These are phyloP conservation scores for Penicillium olsonii DNA, from an alignment of 2,329 filamentous ascomycete species.

Conservation along the genomic window DNA sequence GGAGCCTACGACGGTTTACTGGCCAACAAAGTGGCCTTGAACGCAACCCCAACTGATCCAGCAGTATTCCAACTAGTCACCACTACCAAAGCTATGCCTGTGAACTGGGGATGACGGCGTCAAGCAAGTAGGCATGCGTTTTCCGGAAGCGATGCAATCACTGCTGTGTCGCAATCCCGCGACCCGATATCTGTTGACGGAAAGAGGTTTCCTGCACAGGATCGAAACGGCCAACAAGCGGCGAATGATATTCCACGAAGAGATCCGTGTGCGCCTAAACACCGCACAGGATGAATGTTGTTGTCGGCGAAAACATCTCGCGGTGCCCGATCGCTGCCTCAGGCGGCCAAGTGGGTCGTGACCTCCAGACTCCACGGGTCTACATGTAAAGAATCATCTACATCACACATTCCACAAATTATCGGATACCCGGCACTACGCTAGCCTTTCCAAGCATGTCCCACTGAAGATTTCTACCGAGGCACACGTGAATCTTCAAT, in stretches of 20 bases:
- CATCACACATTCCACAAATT: background rate
- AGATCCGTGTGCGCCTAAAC: background rate
- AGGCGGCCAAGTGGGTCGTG: constrained; percentile 4
- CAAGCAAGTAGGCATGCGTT: background rate
- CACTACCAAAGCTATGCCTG: background rate
- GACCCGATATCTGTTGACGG: background rate
- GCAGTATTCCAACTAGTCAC: background rate
- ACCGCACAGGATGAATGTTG: constrained; percentile 1
- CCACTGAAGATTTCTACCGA: background rate
- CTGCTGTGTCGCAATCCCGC: background rate
- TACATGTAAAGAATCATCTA: constrained; percentile 4
- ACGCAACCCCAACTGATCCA: background rate
- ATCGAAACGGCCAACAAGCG: background rate
- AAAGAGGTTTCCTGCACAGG: background rate
- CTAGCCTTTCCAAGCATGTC: background rate
- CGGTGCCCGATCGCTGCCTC: constrained; percentile 7
- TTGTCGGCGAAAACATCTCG: constrained; percentile 14
- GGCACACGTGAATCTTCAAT: background rate
- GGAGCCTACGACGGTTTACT: background rate
- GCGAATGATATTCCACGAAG: background rate
- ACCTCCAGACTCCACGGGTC: constrained; percentile 4
- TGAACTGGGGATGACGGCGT: background rate
- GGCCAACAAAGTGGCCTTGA: background rate
- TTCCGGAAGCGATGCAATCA: background rate
- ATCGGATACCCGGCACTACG: background rate